Base-by-base conservation (phyloP, 139 green algal species). In the Coelastrella sp. region DNA sequence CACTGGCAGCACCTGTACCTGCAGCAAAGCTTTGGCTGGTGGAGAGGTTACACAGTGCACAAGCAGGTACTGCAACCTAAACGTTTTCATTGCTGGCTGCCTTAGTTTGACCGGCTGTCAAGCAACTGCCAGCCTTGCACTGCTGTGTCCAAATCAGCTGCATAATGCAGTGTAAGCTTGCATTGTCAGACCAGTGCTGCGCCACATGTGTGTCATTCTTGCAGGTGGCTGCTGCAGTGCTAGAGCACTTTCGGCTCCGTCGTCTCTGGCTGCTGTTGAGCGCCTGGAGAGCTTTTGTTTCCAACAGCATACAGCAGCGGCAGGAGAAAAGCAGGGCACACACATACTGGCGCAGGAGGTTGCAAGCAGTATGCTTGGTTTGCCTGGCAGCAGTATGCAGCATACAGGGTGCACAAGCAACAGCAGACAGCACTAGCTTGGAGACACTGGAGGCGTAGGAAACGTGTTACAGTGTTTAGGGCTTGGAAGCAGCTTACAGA, bases 1-100 rank as follows among this genome's bases (percentile, higher is more conserved):
- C 73, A 90, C 73, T 90, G 73, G 85, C 73, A 80, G 71, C 85
- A 84, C 59, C 57, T 76, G 58, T 65, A 65, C 23, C 57, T 90
- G 59, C 5, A 14, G 3, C 58, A 84, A 19, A 77, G 73, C 56
- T 11, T 90, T 19, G 64, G 10, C 16, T 54, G 22, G n/a, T 90
- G 85, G 85, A 32, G 57, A 7, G 57, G 57, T 13, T 60, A 89
- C 22, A 77, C 65, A 20, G 13, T 68, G 54, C 71, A 75, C 20
- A 58, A 59, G 7, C 20, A 89, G 71, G 85, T 89, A 57, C 17
- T 57, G 22, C 32, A 5, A 22, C 64, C 13, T 11, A 47, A 47
- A 47, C 32, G 32, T 47, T 47, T 47, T 47, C 32, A 47, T 47
- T 47, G 32, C 32, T 47, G 32, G 32, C 32, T 47, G 32, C 32